phyloP scores from a whole-genome alignment of 1,284 basidiomycete species.

The Naganishia sp. region DNA sequence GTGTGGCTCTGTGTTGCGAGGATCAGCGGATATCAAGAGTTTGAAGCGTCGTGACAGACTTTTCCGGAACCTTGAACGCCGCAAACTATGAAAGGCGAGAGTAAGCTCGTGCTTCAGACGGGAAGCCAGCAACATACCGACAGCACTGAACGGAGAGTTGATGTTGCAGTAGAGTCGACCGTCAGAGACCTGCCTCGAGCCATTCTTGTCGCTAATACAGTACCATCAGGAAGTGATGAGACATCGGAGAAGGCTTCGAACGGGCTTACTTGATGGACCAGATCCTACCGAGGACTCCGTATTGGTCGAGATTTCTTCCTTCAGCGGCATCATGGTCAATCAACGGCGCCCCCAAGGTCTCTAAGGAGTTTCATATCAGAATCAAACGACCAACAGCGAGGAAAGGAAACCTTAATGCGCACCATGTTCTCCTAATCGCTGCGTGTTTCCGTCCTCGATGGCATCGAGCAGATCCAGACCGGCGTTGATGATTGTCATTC shows the following conservation, averaged over 20 bases:
- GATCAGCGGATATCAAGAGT: not conserved
- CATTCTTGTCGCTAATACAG: constrained; percentile 33
- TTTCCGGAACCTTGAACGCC: constrained; percentile 70
- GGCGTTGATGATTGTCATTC: constrained; percentile 13
- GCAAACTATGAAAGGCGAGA: constrained; percentile 55
- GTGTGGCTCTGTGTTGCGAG: constrained; percentile 57
- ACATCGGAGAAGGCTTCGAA: not conserved
- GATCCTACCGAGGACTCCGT: constrained; percentile 48
- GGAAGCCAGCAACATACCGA: not conserved
- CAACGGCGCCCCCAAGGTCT: constrained; percentile 46
- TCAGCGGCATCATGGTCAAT: constrained; percentile 49
- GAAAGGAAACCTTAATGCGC: not conserved
- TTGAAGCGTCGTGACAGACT: constrained; percentile 39
- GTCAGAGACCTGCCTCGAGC: constrained; percentile 36
- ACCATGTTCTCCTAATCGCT: constrained; percentile 9
- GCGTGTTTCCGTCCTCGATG: constrained; percentile 6
- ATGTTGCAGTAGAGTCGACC: constrained; percentile 49
- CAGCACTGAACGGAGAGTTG: constrained; percentile 37
- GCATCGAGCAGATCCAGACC: constrained; percentile 26
- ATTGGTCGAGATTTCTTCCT: constrained; percentile 39
- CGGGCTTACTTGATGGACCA: constrained; percentile 41
- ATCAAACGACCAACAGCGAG: not conserved
- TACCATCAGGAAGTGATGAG: not conserved
- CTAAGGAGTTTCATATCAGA: not conserved
- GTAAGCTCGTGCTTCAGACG: not conserved